phyloP scores from a whole-genome alignment of 306 rosid species.

The Cercis canadensis region DNA sequence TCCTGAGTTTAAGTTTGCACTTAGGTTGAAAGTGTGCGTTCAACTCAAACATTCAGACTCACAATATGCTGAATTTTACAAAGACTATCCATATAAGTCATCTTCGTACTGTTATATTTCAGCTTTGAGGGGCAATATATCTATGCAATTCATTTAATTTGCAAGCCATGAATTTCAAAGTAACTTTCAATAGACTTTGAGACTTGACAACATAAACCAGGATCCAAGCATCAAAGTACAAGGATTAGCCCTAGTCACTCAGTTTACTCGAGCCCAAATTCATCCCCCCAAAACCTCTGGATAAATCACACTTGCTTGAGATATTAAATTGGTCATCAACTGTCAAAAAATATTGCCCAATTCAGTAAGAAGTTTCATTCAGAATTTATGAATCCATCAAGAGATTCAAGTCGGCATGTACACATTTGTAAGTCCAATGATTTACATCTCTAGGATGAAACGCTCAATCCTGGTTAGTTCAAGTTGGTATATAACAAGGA shows the following conservation, averaged over 20 bases:
- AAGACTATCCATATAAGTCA: constrained; percentile 26
- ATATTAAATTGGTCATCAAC: constrained; percentile 14
- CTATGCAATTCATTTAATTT: constrained; percentile 20
- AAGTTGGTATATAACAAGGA: constrained; percentile 14
- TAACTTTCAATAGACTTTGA: constrained; percentile 8
- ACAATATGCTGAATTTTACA: constrained; percentile 2
- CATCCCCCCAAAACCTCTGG: background rate
- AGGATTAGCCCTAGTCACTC: background rate
- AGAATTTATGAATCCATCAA: constrained; percentile 8
- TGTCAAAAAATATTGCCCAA: constrained; percentile 16
- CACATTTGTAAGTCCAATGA: constrained; percentile 7
- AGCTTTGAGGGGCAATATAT: constrained; percentile 19
- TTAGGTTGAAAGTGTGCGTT: background rate
- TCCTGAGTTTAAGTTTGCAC: constrained; percentile 10
- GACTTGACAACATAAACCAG: background rate
- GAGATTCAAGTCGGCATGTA: background rate
- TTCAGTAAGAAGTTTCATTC: constrained; percentile 6
- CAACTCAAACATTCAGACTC: constrained; percentile 15
- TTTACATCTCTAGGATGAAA: constrained; percentile 31
- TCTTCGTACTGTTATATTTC: constrained; percentile 19
- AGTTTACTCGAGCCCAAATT: constrained; percentile 3
- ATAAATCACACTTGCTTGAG: constrained; percentile 4
- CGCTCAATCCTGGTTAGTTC: background rate
- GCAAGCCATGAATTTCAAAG: constrained; percentile 13
- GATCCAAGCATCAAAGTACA: constrained; percentile 14